Evolutionary conservation across 306 rosid species (phyloP).

Genomic region (Glycine tomentella): DNA sequence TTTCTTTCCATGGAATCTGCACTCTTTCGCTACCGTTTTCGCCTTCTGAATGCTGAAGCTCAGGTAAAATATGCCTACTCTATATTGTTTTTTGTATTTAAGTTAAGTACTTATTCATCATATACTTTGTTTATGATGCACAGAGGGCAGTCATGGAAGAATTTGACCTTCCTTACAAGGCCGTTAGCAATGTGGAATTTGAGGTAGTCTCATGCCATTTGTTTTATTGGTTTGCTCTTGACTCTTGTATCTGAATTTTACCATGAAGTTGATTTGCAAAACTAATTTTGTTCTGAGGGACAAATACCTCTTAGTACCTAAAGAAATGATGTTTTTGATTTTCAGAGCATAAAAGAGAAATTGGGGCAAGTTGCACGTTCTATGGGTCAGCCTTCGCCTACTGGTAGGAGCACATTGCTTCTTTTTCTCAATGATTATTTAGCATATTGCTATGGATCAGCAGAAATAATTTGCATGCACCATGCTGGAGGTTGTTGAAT

Average conservation of each 20-base stretch:
- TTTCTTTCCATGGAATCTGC: constrained; percentile 86
- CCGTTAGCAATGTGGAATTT: constrained; percentile 67
- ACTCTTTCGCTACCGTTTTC: constrained; percentile 84
- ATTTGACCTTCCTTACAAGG: constrained; percentile 74
- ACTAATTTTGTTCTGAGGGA: constrained; percentile 20
- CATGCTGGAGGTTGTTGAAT: constrained; percentile 16
- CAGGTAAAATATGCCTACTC: constrained; percentile 61
- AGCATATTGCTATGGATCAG: constrained; percentile 31
- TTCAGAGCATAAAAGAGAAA: constrained; percentile 73
- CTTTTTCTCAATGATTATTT: constrained; percentile 3
- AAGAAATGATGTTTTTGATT: constrained; percentile 33
- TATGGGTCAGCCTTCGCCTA: constrained; percentile 56
- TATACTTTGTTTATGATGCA: constrained; percentile 46
- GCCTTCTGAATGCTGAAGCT: constrained; percentile 56
- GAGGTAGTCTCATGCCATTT: constrained; percentile 65
- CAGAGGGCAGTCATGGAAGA: constrained; percentile 79
- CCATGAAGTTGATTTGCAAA: constrained; percentile 26
- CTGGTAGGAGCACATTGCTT: constrained; percentile 58
- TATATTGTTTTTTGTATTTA: constrained; percentile 27
- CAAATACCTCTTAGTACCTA: constrained; percentile 13
- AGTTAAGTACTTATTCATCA: constrained; percentile 30
- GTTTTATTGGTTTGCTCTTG: constrained; percentile 37
- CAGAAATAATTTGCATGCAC: constrained; percentile 38
- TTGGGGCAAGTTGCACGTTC: constrained; percentile 80
- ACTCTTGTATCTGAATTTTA: constrained; percentile 22